Percentiles rank a stretch among this genome's conserved stretches.
Evolutionary conservation across 768 basidiomycete species (phyloP).

Genomic region (Mycena metata): DNA sequence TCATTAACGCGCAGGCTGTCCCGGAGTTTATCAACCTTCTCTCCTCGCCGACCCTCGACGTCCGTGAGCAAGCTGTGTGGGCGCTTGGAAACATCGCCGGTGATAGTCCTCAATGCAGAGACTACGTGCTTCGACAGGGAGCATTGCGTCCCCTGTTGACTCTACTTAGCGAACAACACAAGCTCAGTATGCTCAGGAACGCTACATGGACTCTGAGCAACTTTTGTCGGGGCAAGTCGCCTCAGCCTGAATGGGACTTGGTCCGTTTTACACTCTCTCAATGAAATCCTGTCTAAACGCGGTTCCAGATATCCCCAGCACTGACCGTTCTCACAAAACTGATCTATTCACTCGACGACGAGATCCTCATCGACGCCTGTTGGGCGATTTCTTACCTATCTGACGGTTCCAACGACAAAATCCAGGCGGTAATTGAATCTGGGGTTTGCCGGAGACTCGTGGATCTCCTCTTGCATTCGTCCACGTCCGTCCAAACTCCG

Average conservation of each 20-base stretch:
- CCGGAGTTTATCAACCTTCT: conserved; percentile 98
- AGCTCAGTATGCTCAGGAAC: conserved; percentile 97
- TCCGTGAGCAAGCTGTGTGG: conserved; percentile 99
- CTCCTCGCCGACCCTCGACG: conserved; percentile 94
- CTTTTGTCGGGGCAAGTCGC: conserved; percentile 98
- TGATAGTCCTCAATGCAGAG: conserved; percentile 96
- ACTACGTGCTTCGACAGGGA: conserved; percentile 94
- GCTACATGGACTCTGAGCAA: conserved; percentile 99
- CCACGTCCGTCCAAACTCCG: conserved; percentile 97
- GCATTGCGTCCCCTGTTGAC: conserved; percentile 93
- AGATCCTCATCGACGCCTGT: conserved; percentile 99
- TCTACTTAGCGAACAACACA: conserved; percentile 95
- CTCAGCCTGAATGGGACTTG: conserved; percentile 98
- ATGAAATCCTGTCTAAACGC: conserved; percentile 28
- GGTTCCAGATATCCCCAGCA: conserved; percentile 92
- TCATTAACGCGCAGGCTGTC: conserved; percentile 94
- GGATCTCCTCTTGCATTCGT: conserved; percentile 95
- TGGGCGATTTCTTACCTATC: conserved; percentile 99
- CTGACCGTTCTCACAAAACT: conserved; percentile 97
- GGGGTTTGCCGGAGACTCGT: conserved; percentile 98
- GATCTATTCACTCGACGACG: conserved; percentile 98
- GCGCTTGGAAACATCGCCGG: conserved; percentile 99
- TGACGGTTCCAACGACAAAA: conserved; percentile 99
- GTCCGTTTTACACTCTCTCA: conserved; percentile 60
- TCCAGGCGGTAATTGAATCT: conserved; percentile 98